Conservation (phyloP, 1,139 yeast genomes). For the Protomyces arabidopsidicola region DNA sequence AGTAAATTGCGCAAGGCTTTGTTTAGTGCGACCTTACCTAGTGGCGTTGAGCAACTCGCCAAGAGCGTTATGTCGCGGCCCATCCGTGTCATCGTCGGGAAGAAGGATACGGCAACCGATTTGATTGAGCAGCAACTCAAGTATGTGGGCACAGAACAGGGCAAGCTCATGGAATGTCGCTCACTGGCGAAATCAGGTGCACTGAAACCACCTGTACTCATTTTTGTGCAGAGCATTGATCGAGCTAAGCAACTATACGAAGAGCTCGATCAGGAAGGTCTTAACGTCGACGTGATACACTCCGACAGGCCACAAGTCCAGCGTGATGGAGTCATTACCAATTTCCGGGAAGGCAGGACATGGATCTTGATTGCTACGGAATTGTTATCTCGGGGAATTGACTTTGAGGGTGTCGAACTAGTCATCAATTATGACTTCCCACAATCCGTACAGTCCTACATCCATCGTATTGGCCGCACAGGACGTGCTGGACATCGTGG, state of each 20-base stretch:
- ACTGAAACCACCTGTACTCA: slow-evolving; percentile 86
- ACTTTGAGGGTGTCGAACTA: slow-evolving; percentile 89
- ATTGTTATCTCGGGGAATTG: slow-evolving; percentile 93
- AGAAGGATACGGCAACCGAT: slow-evolving; percentile 84
- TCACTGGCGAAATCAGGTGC: slow-evolving; percentile 76
- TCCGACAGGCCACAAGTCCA: slow-evolving; percentile 90
- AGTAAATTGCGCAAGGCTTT: slow-evolving; percentile 56
- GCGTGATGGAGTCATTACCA: slow-evolving; percentile 76
- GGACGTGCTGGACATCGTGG: slow-evolving; percentile 93
- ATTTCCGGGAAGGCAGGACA: slow-evolving; percentile 80
- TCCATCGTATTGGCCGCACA: slow-evolving; percentile 97
- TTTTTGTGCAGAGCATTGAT: slow-evolving; percentile 83
- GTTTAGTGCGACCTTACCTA: slow-evolving; percentile 93
- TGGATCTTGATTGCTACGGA: slow-evolving; percentile 98
- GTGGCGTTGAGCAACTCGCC: slow-evolving; percentile 87
- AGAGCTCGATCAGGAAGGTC: slow-evolving; percentile 80
- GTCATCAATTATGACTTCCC: slow-evolving; percentile 98
- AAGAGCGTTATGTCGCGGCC: slow-evolving; percentile 79
- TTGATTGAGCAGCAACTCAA: slow-evolving; percentile 78
- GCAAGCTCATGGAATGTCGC: slow-evolving; percentile 83
- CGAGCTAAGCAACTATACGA: slow-evolving; percentile 94
- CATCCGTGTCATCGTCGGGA: slow-evolving; percentile 82
- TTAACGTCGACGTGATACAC: slow-evolving; percentile 92
- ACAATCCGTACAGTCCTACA: slow-evolving; percentile 86
- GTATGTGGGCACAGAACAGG: slow-evolving; percentile 91